These are phyloP conservation scores for Globisporangium abappressorium DNA, from an alignment of 352 stramenopile species.

Conservation along the genomic window DNA sequence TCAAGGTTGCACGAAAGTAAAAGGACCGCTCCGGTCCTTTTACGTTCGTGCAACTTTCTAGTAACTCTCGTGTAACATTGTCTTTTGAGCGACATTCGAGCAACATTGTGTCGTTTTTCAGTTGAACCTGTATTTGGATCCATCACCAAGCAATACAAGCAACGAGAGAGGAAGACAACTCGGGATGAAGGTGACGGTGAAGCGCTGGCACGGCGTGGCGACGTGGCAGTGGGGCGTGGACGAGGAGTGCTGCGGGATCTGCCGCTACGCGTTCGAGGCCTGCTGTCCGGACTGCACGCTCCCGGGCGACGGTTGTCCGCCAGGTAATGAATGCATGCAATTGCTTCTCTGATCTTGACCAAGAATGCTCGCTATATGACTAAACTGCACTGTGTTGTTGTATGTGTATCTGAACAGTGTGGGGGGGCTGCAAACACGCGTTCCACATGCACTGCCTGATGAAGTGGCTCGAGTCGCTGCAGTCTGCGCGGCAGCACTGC, in stretches of 20 bases:
- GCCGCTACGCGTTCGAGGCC: conserved; percentile 77
- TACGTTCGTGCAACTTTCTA: background rate
- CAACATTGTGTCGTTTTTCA: background rate
- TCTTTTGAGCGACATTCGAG: background rate
- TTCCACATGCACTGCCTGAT: conserved; percentile 94
- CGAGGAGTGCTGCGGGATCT: conserved; percentile 90
- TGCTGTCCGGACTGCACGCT: conserved; percentile 79
- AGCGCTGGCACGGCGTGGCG: conserved; percentile 87
- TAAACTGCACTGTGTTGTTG: background rate
- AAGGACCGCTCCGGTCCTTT: background rate
- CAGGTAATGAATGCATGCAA: conserved; percentile 31
- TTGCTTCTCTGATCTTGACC: background rate
- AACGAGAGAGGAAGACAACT: background rate
- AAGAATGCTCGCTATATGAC: background rate
- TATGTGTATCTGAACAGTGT: conserved; percentile 41
- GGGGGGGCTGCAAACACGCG: conserved; percentile 88
- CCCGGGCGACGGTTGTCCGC: conserved; percentile 80
- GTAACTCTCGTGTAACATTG: background rate
- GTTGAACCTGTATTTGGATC: background rate
- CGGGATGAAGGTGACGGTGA: conserved; percentile 78
- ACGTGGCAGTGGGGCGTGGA: conserved; percentile 91
- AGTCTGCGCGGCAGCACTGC: conserved; percentile 79
- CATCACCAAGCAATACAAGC: background rate
- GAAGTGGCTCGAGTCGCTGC: conserved; percentile 89
- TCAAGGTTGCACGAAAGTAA: background rate